Base-by-base conservation (phyloP, 495 filamentous ascomycete species). In the Neurospora intermedia region DNA sequence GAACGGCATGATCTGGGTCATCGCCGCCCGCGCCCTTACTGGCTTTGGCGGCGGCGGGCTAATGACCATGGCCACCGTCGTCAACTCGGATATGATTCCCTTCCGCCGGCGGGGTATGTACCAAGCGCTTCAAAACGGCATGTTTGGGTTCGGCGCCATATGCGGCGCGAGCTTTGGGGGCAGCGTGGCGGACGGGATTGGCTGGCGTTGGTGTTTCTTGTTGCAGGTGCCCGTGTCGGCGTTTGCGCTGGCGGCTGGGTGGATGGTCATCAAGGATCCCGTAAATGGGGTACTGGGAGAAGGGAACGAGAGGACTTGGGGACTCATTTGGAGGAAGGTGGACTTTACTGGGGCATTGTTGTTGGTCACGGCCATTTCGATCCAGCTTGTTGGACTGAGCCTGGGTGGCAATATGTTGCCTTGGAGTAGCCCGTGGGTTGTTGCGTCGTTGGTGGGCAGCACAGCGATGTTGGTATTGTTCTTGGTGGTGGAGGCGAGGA, bases 41-140 rank as follows among this genome's bases (percentile, higher is more conserved):
- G 89, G 88, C 0, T 86, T 90, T 72, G 89, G 88, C 6, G 89
- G 88, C 4, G 87, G 87, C 0, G 88, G 87, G 2, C 76, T 89
- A 46, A 89, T 89, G 85, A 89, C 88, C 0, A 88, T 89, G 87
- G 87, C 88, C 1, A 90, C 89, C 0, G 89, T 90, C 69, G 85
- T 91, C 71, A 90, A 90, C 74, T 89, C 88, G 3, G 88, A 91
- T 76, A 85, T 91, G 76, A 90, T 91, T 45, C 89, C 89, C 0
- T 89, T 90, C 75, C 81, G 85, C n/a, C 84, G 84, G 38, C 82
- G 89, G 13, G 89, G 89, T 1, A 90, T 90, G 87, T 91, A 90
- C 73, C 89, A 91, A 72, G 88, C 88, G 0, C 76, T 87, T 31
- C 88, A 90, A 74, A 91, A 91, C 69, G 88, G 83, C 15, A 82